These are phyloP conservation scores for Diplodia mutila DNA, from an alignment of 2,329 filamentous ascomycete species.

Conservation along the genomic window DNA sequence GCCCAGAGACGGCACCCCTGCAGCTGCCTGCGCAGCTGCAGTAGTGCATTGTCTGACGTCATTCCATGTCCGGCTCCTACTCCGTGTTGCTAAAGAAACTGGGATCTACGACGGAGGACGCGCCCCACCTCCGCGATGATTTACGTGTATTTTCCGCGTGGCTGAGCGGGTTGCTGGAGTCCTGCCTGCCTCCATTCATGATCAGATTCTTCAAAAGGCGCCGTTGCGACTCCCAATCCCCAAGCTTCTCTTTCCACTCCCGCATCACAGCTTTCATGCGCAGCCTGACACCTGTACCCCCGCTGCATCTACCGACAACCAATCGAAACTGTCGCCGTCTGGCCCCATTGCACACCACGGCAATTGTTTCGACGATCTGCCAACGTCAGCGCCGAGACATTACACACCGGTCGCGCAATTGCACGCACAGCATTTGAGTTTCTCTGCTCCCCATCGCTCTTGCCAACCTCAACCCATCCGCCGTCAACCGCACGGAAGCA, in stretches of 20 bases:
- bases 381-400: constrained; percentile 11
- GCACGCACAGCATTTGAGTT: background rate
- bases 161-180: background rate
- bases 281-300: background rate
- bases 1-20: constrained; percentile 4
- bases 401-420: constrained; percentile 13
- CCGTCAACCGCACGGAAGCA: background rate
- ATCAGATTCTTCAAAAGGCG: background rate
- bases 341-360: background rate
- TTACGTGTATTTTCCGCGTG: background rate
- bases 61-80: background rate
- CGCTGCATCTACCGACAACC: background rate
- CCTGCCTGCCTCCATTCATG: background rate
- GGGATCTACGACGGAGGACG: background rate
- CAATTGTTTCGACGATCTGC: background rate
- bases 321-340: background rate
- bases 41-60: constrained; percentile 4
- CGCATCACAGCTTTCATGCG: background rate
- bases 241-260: too few species aligned
- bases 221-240: background rate
- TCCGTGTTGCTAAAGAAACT: constrained; percentile 13
- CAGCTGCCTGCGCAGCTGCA: background rate
- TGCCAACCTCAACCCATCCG: background rate
- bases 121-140: constrained; percentile 5
- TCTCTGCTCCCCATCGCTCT: background rate